Evolutionary conservation across 495 filamentous ascomycete genomes (phyloP), one percentile per base, ranked within the genome.

Genomic region (Echria macrotheca): DNA sequence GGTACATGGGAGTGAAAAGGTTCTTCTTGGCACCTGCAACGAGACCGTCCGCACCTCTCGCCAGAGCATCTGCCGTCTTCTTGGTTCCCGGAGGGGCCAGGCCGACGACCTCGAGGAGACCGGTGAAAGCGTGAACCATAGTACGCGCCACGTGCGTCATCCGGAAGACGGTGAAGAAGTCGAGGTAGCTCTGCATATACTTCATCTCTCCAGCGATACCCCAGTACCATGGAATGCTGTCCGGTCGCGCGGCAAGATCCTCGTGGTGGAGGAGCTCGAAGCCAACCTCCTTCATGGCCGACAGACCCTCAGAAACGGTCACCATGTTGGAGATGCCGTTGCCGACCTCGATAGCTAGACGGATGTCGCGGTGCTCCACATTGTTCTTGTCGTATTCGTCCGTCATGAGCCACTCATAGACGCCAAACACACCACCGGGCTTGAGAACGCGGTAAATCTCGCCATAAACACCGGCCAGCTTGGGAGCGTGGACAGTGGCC

Each of bases 361-460:
- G 87, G 65, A 97, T 91, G 57, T 84, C 80, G 53, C 90, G 85
- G 76, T 98, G 93, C 60, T 84, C 81, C 12, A 86, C 63, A 75
- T 97, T 89, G 44, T 83, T 69, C 63, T 93, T 91, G 73, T 98
- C 86, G 73, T 96, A 98, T 2, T 83, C 72, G 58, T 96, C 91
- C 31, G 91, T 96, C 93, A 98, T 98, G 54, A 98, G 76, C 94
- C 94, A 98, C 69, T 98, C 93, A 75, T 97, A 97, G 29, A 97
- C 93, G 61, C 93, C 93, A 59, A 98, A 98, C 46, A 87, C 77
- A 61, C 93, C 93, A 43, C 94, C 93, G 38, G 93, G 93, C 79
- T 97, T 98, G 41, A 98, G 75, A 33, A 97, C 93, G 24, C 89
- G 87, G 79, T 84, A 87, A 63, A 97, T 97, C 67, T 98, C 83